Base-by-base conservation (phyloP, 805 yeast species). In the Saturnispora gosingensis region DNA sequence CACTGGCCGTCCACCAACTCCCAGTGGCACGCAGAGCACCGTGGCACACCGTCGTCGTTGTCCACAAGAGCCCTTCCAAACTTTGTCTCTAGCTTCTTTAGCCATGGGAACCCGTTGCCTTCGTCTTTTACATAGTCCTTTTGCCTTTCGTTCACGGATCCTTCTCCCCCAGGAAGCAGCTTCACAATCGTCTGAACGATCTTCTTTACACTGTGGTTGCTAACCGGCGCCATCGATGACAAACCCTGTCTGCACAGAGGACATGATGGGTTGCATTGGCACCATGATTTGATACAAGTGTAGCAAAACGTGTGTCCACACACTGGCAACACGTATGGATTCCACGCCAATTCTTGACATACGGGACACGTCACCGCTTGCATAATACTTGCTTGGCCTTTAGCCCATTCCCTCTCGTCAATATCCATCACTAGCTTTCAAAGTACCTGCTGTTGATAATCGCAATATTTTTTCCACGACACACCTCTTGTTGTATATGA, bases 301-400 rank as follows among this genome's bases (percentile, higher is more conserved):
- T 85, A 85, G 64, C 91, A 85, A 58, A 80, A 84, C 30, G 84
- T 77, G 61, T 85, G 93, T 2, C 91, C 91, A 67, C 93, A 85
- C 11, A 71, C 64, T 0, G 81, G 70, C 58, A 78, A 69, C 10
- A 59, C 49, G 58, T 81, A 78, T 2, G 93, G 91, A 2, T 76
- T 75, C 55, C 72, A 75, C 84, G 85, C 80, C 47, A 76, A 66
- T 49, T 85, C 91, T 35, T 82, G 81, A 60, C 93, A 85, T 10
- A 85, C 74, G 6, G 83, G 72, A 61, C 93, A 85, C 42, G 16
- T 24, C 13, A 27, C 44, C 11, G 44, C 30, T 5, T 40, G 27
- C 7, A 24, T 3, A 15, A 40, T 40, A 5, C 15, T 5, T 5
- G 24, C 9, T 6, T 8, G 22, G 8, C 42, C 11, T 8, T 38